Conservation (phyloP, 1,284 basidiomycete species). For the Neotropicomus parvogracilis region DNA sequence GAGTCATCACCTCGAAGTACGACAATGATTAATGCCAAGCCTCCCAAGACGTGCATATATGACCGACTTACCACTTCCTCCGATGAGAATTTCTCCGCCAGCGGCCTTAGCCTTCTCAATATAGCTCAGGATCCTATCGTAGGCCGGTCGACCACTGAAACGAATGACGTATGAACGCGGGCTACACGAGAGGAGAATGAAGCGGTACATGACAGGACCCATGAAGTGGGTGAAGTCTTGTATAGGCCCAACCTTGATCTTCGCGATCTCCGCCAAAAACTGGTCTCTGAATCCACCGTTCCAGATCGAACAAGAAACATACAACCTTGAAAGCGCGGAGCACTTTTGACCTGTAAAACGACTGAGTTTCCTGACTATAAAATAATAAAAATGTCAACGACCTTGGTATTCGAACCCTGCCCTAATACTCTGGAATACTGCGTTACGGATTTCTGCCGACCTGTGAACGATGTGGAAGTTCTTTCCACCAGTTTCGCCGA, state of each 20-base stretch:
- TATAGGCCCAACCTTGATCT: constrained; percentile 83
- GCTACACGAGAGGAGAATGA: not conserved
- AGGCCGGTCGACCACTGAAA: constrained; percentile 72
- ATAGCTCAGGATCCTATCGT: constrained; percentile 84
- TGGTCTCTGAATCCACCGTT: constrained; percentile 82
- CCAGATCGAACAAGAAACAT: constrained; percentile 89
- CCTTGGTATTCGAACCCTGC: constrained; percentile 97
- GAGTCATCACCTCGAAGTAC: constrained; percentile 67
- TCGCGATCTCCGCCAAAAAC: constrained; percentile 70
- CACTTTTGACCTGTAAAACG: constrained; percentile 83
- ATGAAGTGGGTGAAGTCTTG: constrained; percentile 85
- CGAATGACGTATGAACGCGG: not conserved
- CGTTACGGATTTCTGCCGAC: constrained; percentile 83
- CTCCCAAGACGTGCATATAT: not conserved
- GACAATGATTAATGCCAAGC: not conserved
- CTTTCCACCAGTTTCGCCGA: constrained; percentile 97
- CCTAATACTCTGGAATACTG: constrained; percentile 86
- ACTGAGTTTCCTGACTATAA: not conserved
- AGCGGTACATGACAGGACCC: constrained; percentile 88
- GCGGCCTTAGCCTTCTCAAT: constrained; percentile 86
- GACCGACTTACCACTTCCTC: constrained; percentile 63
- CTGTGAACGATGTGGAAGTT: constrained; percentile 96
- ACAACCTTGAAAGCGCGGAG: constrained; percentile 88
- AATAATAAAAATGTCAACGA: constrained; percentile 20
- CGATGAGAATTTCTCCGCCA: constrained; percentile 86